phyloP scores from a whole-genome alignment of 2,329 filamentous ascomycete species.

The Botrytis fabae region DNA sequence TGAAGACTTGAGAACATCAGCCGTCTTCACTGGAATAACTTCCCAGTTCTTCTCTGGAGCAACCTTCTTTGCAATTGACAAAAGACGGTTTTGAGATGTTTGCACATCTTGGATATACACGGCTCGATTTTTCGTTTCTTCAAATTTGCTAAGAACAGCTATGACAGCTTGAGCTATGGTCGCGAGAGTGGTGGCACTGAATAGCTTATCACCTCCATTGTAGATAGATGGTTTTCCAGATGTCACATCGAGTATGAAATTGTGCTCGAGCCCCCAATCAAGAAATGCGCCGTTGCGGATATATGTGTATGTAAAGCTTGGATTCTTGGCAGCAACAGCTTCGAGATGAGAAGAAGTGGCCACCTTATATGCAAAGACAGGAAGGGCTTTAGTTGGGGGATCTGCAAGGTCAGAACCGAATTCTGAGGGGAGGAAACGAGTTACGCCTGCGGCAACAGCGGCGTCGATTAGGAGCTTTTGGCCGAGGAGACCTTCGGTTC shows the following conservation, averaged over 20 bases:
- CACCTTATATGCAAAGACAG: conserved; percentile 55
- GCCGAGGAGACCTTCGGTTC: conserved; percentile 38
- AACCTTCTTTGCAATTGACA: conserved; percentile 41
- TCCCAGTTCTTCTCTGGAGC: conserved; percentile 39
- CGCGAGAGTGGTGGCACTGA: conserved; percentile 51
- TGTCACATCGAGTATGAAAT: conserved; percentile 50
- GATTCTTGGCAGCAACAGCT: conserved; percentile 43
- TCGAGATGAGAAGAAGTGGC: conserved; percentile 45
- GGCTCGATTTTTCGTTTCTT: conserved; percentile 54
- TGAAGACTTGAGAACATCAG: conserved; percentile 28
- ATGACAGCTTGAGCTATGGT: conserved; percentile 51
- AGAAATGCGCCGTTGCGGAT: conserved; percentile 58
- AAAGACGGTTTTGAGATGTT: conserved; percentile 47
- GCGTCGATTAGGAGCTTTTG: conserved; percentile 58
- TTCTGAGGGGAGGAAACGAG: conserved; percentile 62
- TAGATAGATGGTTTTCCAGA: conserved; percentile 46
- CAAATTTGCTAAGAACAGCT: conserved; percentile 49
- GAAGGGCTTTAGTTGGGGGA: conserved; percentile 45
- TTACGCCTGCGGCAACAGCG: conserved; percentile 57
- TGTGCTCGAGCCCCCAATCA: conserved; percentile 52
- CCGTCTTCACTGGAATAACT: conserved; percentile 25
- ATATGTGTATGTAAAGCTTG: conserved; percentile 54
- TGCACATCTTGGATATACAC: conserved; percentile 50
- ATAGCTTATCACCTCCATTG: conserved; percentile 51
- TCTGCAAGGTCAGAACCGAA: conserved; percentile 49